Percentiles rank a stretch among this genome's conserved stretches.
Conservation (phyloP, 2,329 filamentous ascomycete species). For the Ilyonectria sp. region DNA sequence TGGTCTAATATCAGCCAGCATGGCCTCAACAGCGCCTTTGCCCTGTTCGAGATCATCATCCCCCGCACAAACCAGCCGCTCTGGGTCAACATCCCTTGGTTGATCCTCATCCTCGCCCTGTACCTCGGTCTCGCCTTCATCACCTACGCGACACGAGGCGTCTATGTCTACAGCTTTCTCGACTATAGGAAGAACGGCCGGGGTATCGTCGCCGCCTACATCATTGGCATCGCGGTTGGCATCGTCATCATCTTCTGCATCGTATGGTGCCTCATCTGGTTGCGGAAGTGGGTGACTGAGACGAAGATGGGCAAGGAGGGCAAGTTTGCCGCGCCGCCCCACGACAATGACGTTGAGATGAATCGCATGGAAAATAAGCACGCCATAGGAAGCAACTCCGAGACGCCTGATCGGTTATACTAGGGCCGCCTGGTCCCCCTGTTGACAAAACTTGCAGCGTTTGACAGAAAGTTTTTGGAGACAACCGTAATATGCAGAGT, state of each 20-base stretch:
- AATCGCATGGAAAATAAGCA: constrained; percentile 41
- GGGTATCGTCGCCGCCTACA: constrained; percentile 73
- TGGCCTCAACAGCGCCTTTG: constrained; percentile 80
- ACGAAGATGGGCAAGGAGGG: constrained; percentile 60
- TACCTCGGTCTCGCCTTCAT: constrained; percentile 84
- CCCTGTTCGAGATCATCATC: constrained; percentile 81
- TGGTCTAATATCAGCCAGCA: constrained; percentile 83
- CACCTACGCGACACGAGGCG: constrained; percentile 77
- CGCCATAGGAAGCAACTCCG: constrained; percentile 31
- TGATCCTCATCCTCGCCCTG: constrained; percentile 78
- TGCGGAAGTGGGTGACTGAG: constrained; percentile 66
- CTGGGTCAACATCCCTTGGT: constrained; percentile 76
- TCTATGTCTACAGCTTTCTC: constrained; percentile 87
- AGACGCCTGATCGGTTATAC: constrained; percentile 40
- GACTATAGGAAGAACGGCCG: constrained; percentile 69
- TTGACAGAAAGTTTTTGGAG: constrained; percentile 7
- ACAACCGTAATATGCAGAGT: constrained; percentile 19
- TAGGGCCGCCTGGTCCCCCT: neutral
- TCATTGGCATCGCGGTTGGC: constrained; percentile 70
- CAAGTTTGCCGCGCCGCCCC: constrained; percentile 55
- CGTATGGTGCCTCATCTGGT: constrained; percentile 65
- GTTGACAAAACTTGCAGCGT: constrained; percentile 14
- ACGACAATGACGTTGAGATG: constrained; percentile 49
- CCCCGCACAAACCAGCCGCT: constrained; percentile 73
- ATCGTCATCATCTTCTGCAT: constrained; percentile 68